phyloP scores from a whole-genome alignment of 768 basidiomycete genomes.

The Lentinus brumalis region DNA sequence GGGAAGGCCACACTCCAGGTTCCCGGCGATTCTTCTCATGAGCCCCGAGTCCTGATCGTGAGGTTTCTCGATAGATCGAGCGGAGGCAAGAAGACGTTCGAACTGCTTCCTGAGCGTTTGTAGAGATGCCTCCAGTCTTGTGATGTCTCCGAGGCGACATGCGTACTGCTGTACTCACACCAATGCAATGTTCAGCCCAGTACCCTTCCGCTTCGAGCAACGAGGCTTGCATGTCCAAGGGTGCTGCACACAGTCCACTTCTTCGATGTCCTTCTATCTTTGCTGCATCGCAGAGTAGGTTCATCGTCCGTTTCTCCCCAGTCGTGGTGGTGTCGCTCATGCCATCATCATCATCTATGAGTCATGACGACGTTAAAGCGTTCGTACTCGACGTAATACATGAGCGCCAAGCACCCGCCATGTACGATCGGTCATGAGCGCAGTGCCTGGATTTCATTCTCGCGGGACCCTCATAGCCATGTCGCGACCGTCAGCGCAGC shows the following conservation, averaged over 20 bases:
- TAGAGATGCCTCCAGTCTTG: slow-evolving; percentile 1
- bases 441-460: not conserved
- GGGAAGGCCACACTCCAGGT: not conserved
- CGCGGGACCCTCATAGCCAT: not conserved
- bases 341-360: too few species aligned
- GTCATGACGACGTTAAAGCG: too few species aligned
- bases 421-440: too few species aligned
- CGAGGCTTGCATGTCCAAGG: too few species aligned
- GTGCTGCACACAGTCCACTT: too few species aligned
- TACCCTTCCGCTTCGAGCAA: not conserved
- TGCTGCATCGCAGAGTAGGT: too few species aligned
- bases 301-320: too few species aligned
- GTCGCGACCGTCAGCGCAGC: not conserved
- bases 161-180: not conserved
- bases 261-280: too few species aligned
- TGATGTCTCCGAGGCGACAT: not conserved
- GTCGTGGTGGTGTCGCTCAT: too few species aligned
- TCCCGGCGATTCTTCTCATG: too few species aligned
- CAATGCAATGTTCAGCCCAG: not conserved
- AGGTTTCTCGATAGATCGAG: slow-evolving; percentile 9
- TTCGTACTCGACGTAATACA: too few species aligned
- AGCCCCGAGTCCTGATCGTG: not conserved
- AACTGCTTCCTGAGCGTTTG: not conserved
- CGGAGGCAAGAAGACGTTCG: not conserved
- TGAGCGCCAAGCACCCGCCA: too few species aligned